Evolutionary conservation across 140 eudicot species (phyloP), one percentile per base, ranked within the genome.

Genomic region (Oenanthe javanica): DNA sequence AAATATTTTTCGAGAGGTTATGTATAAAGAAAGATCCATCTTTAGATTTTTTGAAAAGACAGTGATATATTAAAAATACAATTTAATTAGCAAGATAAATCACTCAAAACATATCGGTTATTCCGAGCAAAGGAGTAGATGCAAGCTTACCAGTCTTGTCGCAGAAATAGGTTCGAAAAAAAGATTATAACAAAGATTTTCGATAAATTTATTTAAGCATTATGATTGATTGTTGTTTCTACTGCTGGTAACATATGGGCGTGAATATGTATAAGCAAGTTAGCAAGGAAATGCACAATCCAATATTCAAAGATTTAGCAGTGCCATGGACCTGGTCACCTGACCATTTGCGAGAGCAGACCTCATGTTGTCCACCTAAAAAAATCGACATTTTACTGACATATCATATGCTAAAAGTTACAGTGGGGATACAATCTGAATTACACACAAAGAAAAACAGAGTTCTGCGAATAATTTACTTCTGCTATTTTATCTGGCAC

Each of bases 381-480:
- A n/a, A 4, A n/a, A 61, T 61, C 36, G 70, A 61, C 70, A 10
- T 42, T 42, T 43, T 72, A 19, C 16, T 40, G 77, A 72, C 51
- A 72, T 9, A 18, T 3, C 78, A 74, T 74, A 74, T 74, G 78
- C 78, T 47, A n/a, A 74, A 74, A 74, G 78, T 74, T 31, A 46
- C 9, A 16, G 54, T 46, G 42, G 57, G 77, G 27, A 25, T 16
- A 27, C 55, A 27, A 21, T 46, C 57, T n/a, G 25, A 74, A 74
- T n/a, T 47, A 46, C 31, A 23, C 69, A 59, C 31, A 59, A 59
- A 73, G 40, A 42, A 72, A 72, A 72, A 10, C 18, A 40, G n/a
- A 45, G 42, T 46, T 15, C n/a, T 72, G 54, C 77, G 45, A 71
- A 40, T 72, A 72, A 43, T 72, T 72, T 40, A 72, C 23, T 72